Percentiles rank a stretch among this genome's conserved stretches.
Evolutionary conservation across 148 eudicot species (phyloP).

Genomic region (Camellia japonica): DNA sequence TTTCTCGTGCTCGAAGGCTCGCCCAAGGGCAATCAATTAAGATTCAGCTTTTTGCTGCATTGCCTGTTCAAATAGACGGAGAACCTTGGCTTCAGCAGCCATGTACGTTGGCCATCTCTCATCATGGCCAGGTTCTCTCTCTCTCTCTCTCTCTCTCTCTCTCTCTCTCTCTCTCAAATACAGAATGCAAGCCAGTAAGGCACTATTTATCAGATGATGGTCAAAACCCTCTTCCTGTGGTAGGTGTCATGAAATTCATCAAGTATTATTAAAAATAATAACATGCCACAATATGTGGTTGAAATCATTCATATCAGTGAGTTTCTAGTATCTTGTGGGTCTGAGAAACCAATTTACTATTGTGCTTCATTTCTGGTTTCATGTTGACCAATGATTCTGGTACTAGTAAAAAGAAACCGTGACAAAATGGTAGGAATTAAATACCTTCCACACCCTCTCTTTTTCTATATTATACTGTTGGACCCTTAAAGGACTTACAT

Average conservation of each 20-base stretch:
- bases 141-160: conserved; percentile 13
- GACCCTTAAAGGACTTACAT: too few species aligned
- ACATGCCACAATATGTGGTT: not conserved
- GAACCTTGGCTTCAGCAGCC: conserved; percentile 95
- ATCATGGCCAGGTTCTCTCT: conserved; percentile 83
- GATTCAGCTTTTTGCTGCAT: conserved; percentile 70
- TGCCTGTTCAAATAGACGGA: conserved; percentile 97
- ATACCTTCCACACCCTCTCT: not conserved
- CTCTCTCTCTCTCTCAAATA: not conserved
- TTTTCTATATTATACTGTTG: not conserved
- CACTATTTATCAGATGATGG: not conserved
- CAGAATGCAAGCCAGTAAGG: not conserved
- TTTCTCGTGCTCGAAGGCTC: conserved; percentile 88
- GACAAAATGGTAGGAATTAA: not conserved
- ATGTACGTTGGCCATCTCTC: conserved; percentile 74
- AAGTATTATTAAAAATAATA: too few species aligned
- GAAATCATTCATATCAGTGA: not conserved
- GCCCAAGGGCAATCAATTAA: conserved; percentile 90
- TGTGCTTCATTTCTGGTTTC: not conserved
- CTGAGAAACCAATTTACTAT: not conserved
- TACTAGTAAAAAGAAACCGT: not conserved
- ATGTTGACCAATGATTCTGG: not conserved
- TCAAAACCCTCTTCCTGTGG: not conserved
- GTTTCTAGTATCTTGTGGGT: not conserved
- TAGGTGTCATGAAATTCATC: not conserved